Percentiles rank a stretch among this genome's conserved stretches.
Conservation (phyloP, 345 rosid species). For the Cardamine resedifolia region DNA sequence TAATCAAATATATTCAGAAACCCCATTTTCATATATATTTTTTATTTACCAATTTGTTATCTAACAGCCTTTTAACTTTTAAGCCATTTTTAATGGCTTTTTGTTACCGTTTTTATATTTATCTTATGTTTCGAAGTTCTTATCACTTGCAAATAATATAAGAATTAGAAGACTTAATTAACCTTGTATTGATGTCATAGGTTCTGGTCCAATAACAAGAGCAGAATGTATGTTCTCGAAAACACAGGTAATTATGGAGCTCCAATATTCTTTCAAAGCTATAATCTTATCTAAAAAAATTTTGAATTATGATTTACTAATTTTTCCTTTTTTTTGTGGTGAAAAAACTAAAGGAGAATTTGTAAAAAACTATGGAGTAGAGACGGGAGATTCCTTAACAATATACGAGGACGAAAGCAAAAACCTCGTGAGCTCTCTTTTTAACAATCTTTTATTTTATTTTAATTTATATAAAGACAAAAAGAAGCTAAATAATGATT, state of each 20-base stretch:
- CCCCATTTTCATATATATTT: not conserved
- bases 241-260: constrained; percentile 55
- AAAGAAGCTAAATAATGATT: constrained; percentile 17
- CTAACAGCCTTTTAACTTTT: not conserved
- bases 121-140: not conserved
- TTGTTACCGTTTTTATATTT: not conserved
- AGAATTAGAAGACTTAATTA: not conserved
- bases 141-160: not conserved
- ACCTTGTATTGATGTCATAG: constrained; percentile 39
- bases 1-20: not conserved
- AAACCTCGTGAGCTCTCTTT: constrained; percentile 66
- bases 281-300: not conserved
- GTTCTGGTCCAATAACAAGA: constrained; percentile 80
- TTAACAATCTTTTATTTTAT: constrained; percentile 1
- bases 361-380: constrained; percentile 50
- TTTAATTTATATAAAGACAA: constrained; percentile 13
- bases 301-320: not conserved
- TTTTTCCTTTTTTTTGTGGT: not conserved
- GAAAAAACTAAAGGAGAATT: constrained; percentile 53
- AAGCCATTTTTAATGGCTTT: not conserved
- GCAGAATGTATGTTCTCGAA: constrained; percentile 90
- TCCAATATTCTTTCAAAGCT: not conserved
- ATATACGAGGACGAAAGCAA: constrained; percentile 75
- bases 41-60: not conserved
- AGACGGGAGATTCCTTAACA: constrained; percentile 58